These are phyloP conservation scores for Arthrobotrys conoides DNA, from an alignment of 2,329 filamentous ascomycete genomes.

Conservation along the genomic window DNA sequence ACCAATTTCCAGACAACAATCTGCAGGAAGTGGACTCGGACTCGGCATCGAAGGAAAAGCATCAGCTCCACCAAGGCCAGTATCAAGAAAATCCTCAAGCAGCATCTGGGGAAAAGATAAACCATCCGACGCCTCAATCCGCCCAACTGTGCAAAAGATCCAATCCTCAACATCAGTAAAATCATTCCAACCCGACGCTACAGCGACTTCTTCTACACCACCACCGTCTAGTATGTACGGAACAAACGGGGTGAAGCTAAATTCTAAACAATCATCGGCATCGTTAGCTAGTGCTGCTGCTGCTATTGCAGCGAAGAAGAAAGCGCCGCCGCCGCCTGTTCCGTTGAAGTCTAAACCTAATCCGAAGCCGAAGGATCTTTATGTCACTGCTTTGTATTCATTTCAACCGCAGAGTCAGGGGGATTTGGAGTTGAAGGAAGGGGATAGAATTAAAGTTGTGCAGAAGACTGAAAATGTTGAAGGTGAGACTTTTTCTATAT, in stretches of 20 bases:
- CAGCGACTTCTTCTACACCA: neutral
- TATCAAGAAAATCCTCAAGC: constrained; percentile 43
- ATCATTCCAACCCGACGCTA: constrained; percentile 14
- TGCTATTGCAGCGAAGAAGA: constrained; percentile 49
- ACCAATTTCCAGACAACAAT: constrained; percentile 41
- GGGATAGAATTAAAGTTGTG: constrained; percentile 50
- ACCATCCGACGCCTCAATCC: constrained; percentile 36
- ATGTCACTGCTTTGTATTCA: constrained; percentile 42
- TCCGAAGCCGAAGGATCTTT: constrained; percentile 41
- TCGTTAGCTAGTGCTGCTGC: constrained; percentile 40
- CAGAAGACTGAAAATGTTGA: constrained; percentile 47
- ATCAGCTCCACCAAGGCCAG: constrained; percentile 28
- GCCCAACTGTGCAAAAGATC: constrained; percentile 39
- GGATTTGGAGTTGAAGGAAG: constrained; percentile 46
- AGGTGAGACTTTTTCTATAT: constrained; percentile 23
- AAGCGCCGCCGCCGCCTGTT: constrained; percentile 54
- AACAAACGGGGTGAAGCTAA: constrained; percentile 20
- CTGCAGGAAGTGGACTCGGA: constrained; percentile 17
- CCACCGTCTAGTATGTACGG: neutral
- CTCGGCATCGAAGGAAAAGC: constrained; percentile 30
- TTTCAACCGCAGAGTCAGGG: constrained; percentile 45
- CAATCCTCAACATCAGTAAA: constrained; percentile 55
- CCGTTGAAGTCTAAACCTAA: constrained; percentile 51
- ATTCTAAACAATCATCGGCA: constrained; percentile 15
- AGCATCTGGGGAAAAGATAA: constrained; percentile 40